These are phyloP conservation scores for Pseudogymnoascus sp. DNA, from an alignment of 2,329 filamentous ascomycete genomes.

Conservation along the genomic window DNA sequence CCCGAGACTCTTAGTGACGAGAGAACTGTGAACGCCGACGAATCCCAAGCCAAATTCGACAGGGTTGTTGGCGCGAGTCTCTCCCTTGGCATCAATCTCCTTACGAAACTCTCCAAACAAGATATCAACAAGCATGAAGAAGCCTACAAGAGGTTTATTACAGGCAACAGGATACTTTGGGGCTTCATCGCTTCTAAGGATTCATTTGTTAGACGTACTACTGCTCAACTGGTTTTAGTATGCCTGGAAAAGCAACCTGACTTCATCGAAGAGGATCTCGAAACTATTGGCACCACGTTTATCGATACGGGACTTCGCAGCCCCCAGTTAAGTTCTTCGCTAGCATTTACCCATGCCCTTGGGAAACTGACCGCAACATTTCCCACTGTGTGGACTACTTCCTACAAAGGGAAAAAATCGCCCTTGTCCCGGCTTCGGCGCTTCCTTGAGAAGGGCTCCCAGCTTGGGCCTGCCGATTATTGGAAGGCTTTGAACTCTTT, in stretches of 20 bases:
- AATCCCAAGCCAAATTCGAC: constrained; percentile 77
- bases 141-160: constrained; percentile 60
- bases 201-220: constrained; percentile 41
- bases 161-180: constrained; percentile 56
- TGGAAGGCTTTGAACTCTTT: constrained; percentile 65
- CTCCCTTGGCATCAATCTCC: constrained; percentile 46
- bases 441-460: constrained; percentile 77
- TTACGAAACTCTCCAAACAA: constrained; percentile 39
- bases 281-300: constrained; percentile 50
- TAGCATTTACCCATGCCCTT: constrained; percentile 62
- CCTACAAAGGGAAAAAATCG: constrained; percentile 46
- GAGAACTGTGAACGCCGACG: constrained; percentile 73
- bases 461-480: constrained; percentile 63
- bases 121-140: constrained; percentile 54
- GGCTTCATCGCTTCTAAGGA: constrained; percentile 58
- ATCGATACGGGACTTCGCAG: constrained; percentile 67
- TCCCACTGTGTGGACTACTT: constrained; percentile 66
- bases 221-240: constrained; percentile 43
- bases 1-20: constrained; percentile 80
- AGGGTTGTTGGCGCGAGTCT: constrained; percentile 58
- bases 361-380: constrained; percentile 55
- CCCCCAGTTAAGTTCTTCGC: constrained; percentile 65
- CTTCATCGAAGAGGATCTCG: constrained; percentile 42
- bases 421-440: constrained; percentile 52
- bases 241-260: constrained; percentile 42